A percentile compares a stretch with the other conserved stretches of the same genome.
Evolutionary conservation across 345 rosid species (phyloP).

Genomic region (Erodium maritimum): DNA sequence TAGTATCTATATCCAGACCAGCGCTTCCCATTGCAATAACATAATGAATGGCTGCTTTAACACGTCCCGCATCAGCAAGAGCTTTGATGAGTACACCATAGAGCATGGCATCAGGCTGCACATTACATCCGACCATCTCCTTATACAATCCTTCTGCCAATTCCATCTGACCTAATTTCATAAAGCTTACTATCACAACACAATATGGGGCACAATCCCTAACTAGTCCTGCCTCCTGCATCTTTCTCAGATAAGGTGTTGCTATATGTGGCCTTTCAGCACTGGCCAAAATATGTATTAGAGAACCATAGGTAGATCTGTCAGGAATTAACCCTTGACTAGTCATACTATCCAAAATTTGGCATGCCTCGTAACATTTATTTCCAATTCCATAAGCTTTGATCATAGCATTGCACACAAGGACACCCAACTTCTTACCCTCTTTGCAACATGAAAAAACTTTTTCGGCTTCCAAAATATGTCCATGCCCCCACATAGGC

Average conservation of each 20-base stretch:
- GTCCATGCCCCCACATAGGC: constrained; percentile 70
- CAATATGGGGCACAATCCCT: constrained; percentile 66
- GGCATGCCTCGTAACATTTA: constrained; percentile 47
- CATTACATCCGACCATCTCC: constrained; percentile 50
- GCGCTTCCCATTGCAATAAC: constrained; percentile 47
- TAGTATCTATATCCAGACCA: constrained; percentile 45
- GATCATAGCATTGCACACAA: constrained; percentile 71
- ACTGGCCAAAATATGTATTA: constrained; percentile 54
- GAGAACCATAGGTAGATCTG: constrained; percentile 59
- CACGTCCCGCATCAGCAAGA: constrained; percentile 69
- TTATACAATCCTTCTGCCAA: constrained; percentile 51
- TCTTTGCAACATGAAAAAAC: constrained; percentile 51
- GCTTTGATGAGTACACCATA: constrained; percentile 79
- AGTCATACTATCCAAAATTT: constrained; percentile 62
- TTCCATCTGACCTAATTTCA: constrained; percentile 50
- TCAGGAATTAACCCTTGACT: constrained; percentile 51
- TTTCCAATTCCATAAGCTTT: constrained; percentile 77
- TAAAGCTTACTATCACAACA: constrained; percentile 68
- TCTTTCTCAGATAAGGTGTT: constrained; percentile 38
- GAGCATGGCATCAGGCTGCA: constrained; percentile 54
- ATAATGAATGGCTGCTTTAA: constrained; percentile 43
- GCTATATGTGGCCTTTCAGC: constrained; percentile 52
- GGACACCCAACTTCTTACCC: constrained; percentile 39
- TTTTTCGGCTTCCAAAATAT: constrained; percentile 46
- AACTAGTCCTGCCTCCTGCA: constrained; percentile 58